Evolutionary conservation across 2,329 filamentous ascomycete species (phyloP), one percentile per base, ranked within the genome.

Genomic region (Fusarium dlaminii): DNA sequence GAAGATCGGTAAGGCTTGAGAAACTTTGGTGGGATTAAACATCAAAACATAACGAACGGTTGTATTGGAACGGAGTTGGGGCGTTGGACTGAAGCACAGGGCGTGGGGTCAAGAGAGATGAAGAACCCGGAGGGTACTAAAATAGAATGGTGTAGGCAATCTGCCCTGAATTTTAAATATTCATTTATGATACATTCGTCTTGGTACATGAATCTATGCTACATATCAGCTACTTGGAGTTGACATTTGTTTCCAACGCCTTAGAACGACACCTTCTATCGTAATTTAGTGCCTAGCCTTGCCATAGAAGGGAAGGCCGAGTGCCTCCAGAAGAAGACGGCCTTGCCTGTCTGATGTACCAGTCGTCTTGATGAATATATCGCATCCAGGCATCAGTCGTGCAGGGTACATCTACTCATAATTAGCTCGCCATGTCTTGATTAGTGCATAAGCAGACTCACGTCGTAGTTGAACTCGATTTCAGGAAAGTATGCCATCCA

Each of bases 391-490:
- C 76, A 98, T 93, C 92, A 96, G 92, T 84, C 86, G 86, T 63
- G 87, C 83, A 49, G 88, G 89, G 78, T 90, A 91, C 84, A 90
- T 88, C 87, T 90, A 52, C 48, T 36, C 14, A 46, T 34, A 5
- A 51, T 78, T 67, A 80, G 59, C 22, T 27, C 51, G 11, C 37
- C 62, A 32, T 40, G 52, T 29, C 14, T 37, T 48, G 36, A 22
- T 5, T 42, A 48, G 34, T 30, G 29, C 20, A 42, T 62, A 14
- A 13, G 66, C 55, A 49, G 17, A 89, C 93, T 88, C 84, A 97
- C 94, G 84, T 97, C 94, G 80, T 96, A 98, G 86, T 98, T 98
- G 78, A 94, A 90, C 83, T 98, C 95, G 51, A 99, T 90, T 85
- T 99, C 96, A 0, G 96, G 96, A 84, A 98, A 99, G 74, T 94